Percentiles rank a stretch among this genome's conserved stretches.
These are phyloP conservation scores for Aspergillus sp. DNA, from an alignment of 2,329 filamentous ascomycete genomes.

Conservation along the genomic window DNA sequence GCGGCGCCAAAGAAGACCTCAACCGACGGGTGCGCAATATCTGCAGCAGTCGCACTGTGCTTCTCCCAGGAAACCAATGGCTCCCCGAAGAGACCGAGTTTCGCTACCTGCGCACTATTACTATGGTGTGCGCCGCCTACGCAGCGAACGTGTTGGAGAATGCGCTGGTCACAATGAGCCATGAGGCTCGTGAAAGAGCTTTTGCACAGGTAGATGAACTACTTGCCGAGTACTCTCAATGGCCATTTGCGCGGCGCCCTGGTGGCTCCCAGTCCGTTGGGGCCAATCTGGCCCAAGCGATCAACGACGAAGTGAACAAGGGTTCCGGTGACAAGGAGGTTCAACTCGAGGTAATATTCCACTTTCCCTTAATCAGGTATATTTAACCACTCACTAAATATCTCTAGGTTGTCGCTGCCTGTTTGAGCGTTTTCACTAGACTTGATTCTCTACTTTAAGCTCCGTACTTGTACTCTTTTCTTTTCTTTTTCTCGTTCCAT, in stretches of 20 bases:
- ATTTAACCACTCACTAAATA: conserved; percentile 14
- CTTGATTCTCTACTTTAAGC: conserved; percentile 86
- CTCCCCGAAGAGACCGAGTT: conserved; percentile 93
- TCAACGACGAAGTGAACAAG: conserved; percentile 81
- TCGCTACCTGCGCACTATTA: conserved; percentile 84
- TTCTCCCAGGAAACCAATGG: conserved; percentile 82
- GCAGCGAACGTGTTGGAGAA: conserved; percentile 98
- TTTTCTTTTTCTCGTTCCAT: conserved; percentile 7
- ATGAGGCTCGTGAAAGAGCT: conserved; percentile 89
- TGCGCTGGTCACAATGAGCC: conserved; percentile 87
- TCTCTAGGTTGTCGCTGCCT: conserved; percentile 77
- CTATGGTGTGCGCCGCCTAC: conserved; percentile 97
- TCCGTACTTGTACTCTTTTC: conserved; percentile 11
- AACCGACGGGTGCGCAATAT: conserved; percentile 87
- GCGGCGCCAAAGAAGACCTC: conserved; percentile 96
- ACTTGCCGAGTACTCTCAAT: conserved; percentile 94
- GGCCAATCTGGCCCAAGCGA: conserved; percentile 84
- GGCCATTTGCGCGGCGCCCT: conserved; percentile 83
- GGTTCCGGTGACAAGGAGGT: conserved; percentile 84
- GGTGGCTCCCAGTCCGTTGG: conserved; percentile 80
- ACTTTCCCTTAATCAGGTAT: conserved; percentile 7
- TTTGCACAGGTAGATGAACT: conserved; percentile 97
- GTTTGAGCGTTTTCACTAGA: conserved; percentile 94
- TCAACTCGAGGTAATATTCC: conserved; percentile 78
- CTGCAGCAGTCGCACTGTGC: conserved; percentile 89